Conservation (phyloP, 2,329 filamentous ascomycete genomes). For the Aplosporella prunicola region DNA sequence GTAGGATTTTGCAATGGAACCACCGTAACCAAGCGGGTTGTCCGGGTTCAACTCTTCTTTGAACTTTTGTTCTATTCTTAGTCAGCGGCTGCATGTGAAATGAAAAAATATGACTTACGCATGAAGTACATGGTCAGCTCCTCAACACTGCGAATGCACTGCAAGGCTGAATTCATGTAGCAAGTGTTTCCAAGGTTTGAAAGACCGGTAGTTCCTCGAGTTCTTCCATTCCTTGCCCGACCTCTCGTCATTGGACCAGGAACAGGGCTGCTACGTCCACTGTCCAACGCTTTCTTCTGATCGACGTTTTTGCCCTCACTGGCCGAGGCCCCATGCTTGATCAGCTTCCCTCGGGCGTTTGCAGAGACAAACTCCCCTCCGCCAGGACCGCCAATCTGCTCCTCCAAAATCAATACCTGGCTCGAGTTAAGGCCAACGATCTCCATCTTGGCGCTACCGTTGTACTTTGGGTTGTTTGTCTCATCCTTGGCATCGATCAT, state of each 20-base stretch:
- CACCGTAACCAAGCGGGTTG: constrained; percentile 79
- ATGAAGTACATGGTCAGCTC: constrained; percentile 91
- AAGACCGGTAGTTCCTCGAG: constrained; percentile 69
- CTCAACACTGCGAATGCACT: constrained; percentile 87
- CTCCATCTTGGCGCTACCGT: constrained; percentile 59
- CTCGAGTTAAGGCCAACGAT: constrained; percentile 60
- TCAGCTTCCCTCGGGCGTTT: constrained; percentile 32
- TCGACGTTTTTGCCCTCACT: constrained; percentile 25
- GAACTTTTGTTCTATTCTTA: constrained; percentile 41
- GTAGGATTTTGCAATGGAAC: constrained; percentile 79
- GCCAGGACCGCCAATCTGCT: constrained; percentile 49
- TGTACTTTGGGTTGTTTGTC: constrained; percentile 66
- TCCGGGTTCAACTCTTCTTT: constrained; percentile 71
- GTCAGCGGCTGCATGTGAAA: constrained; percentile 9
- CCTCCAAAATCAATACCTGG: constrained; percentile 74
- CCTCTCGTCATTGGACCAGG: constrained; percentile 58
- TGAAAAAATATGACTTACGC: constrained; percentile 28
- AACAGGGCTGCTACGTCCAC: constrained; percentile 62
- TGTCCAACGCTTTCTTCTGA: constrained; percentile 23
- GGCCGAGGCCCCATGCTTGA: constrained; percentile 40
- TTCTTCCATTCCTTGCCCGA: constrained; percentile 57
- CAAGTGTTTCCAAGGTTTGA: constrained; percentile 93
- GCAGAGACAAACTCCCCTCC: constrained; percentile 50
- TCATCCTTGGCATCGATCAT: constrained; percentile 56
- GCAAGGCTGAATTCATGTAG: constrained; percentile 97